Conservation (phyloP, 179 eudicot species). For the Silene noctiflora region DNA sequence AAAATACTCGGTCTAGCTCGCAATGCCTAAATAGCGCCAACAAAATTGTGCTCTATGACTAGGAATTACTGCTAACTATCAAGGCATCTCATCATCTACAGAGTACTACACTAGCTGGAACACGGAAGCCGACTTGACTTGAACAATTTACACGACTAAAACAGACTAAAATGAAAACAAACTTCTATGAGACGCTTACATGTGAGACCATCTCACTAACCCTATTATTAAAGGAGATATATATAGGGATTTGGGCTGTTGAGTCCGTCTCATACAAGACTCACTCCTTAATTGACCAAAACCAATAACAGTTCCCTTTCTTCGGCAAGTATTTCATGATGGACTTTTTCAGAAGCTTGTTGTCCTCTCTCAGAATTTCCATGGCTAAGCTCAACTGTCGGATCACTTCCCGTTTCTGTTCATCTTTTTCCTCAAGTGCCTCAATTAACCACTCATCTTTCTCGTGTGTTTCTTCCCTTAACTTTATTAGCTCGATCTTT, state of each 20-base stretch:
- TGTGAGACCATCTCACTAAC: too few relatives aligned
- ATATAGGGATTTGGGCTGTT: too few relatives aligned
- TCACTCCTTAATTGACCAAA: constrained; percentile 16
- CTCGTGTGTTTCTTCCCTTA: constrained; percentile 20
- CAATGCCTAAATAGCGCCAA: too few relatives aligned
- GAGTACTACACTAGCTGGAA: constrained; percentile 24
- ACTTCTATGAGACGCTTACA: too few relatives aligned
- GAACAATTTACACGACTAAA: constrained; percentile 39
- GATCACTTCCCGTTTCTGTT: constrained; percentile 53
- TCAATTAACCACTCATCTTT: background rate
- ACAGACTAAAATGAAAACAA: too few relatives aligned
- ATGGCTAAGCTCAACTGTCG: constrained; percentile 75
- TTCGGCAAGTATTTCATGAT: constrained; percentile 31
- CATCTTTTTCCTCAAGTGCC: constrained; percentile 25
- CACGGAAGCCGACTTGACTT: constrained; percentile 25
- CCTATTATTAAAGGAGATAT: too few relatives aligned
- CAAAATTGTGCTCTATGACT: constrained; percentile 21
- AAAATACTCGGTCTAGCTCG: background rate
- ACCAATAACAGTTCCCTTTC: constrained; percentile 34
- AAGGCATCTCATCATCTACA: constrained; percentile 26
- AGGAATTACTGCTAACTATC: constrained; percentile 7
- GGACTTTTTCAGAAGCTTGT: constrained; percentile 46
- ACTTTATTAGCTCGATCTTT: constrained; percentile 17
- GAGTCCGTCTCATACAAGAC: too few relatives aligned
- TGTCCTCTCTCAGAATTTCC: constrained; percentile 69